Conservation (phyloP, 768 basidiomycete species). For the Hygrocybe coccinea region DNA sequence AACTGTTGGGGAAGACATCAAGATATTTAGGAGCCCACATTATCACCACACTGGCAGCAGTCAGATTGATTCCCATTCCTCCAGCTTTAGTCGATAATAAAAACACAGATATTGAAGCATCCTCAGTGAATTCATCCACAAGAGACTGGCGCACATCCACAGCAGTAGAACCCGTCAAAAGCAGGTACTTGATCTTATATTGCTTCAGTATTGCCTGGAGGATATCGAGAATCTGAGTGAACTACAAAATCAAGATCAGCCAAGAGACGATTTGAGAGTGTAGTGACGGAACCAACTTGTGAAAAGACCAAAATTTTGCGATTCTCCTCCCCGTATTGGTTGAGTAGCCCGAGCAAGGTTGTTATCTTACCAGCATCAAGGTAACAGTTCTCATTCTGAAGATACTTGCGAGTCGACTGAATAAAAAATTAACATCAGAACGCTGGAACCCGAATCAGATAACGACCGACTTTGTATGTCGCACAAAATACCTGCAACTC, state of each 20-base stretch:
- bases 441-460: neutral
- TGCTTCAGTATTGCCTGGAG: constrained; percentile 77
- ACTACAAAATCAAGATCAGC: constrained; percentile 42
- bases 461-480: constrained; percentile 68
- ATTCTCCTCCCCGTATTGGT: constrained; percentile 57
- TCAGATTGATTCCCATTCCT: constrained; percentile 94
- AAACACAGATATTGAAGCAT: constrained; percentile 82
- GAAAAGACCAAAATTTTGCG: constrained; percentile 92
- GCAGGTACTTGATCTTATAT: constrained; percentile 64
- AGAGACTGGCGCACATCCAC: constrained; percentile 90
- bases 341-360: constrained; percentile 65
- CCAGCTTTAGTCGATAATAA: constrained; percentile 90
- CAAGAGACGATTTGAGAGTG: neutral
- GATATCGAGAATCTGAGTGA: constrained; percentile 94
- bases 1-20: neutral
- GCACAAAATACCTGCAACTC: constrained; percentile 86
- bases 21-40: constrained; percentile 42
- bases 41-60: constrained; percentile 92
- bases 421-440: constrained; percentile 1
- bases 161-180: constrained; percentile 89
- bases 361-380: constrained; percentile 85
- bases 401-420: constrained; percentile 68
- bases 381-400: constrained; percentile 70
- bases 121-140: constrained; percentile 93
- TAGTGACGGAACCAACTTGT: constrained; percentile 51